phyloP scores from a whole-genome alignment of 768 basidiomycete genomes.

The Hortiboletus campestris region DNA sequence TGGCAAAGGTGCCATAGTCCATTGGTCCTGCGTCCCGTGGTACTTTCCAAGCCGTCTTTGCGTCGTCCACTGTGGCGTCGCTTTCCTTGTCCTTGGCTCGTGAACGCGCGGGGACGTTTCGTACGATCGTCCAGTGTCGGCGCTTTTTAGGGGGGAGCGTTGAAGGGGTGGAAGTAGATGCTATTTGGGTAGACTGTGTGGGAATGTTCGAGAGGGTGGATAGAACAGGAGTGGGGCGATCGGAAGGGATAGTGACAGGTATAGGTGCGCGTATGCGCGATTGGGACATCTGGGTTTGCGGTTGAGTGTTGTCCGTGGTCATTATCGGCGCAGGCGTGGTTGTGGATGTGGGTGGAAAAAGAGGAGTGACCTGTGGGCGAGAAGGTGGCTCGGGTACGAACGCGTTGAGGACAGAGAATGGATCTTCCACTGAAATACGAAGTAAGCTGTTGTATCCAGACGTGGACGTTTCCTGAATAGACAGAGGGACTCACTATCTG shows the following conservation, averaged over 20 bases:
- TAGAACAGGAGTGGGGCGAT: conserved; percentile 13
- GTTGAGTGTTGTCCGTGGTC: background rate
- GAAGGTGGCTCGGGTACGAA: conserved; percentile 57
- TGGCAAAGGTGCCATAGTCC: conserved; percentile 64
- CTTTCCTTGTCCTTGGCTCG: conserved; percentile 55
- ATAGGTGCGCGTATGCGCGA: conserved; percentile 24
- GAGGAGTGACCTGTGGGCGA: conserved; percentile 56
- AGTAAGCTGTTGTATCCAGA: background rate
- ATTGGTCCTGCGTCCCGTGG: conserved; percentile 52
- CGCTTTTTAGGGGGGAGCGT: conserved; percentile 30
- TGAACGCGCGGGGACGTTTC: conserved; percentile 47
- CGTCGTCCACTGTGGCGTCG: conserved; percentile 33
- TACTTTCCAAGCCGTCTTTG: conserved; percentile 43
- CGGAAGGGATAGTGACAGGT: conserved; percentile 28
- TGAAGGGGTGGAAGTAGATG: conserved; percentile 1
- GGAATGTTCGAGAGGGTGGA: conserved; percentile 13
- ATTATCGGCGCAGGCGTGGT: conserved; percentile 12
- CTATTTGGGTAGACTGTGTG: background rate
- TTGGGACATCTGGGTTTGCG: background rate
- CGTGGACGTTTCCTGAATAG: background rate
- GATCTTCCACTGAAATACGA: conserved; percentile 64
- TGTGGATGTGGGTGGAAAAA: conserved; percentile 45
- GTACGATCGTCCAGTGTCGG: conserved; percentile 61
- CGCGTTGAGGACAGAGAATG: conserved; percentile 63
- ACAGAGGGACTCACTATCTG: conserved; percentile 50